Percentiles rank a stretch among this genome's conserved stretches.
Conservation (phyloP, 2,329 filamentous ascomycete species). For the Venturia pyrina region DNA sequence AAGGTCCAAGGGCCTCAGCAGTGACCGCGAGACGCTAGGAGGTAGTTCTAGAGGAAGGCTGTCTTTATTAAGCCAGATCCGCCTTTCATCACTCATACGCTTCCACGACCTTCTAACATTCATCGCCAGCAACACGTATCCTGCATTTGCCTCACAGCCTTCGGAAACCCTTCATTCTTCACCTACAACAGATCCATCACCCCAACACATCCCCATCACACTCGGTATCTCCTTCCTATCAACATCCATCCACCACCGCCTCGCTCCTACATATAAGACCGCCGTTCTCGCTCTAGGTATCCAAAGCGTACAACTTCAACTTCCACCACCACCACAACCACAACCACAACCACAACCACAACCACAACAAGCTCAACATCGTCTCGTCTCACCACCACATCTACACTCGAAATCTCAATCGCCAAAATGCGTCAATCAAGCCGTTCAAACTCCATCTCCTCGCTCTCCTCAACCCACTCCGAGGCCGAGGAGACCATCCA, state of each 20-base stretch:
- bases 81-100: neutral
- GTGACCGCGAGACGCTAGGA: neutral
- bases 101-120: neutral
- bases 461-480: conserved; percentile 29
- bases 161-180: neutral
- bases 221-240: neutral
- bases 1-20: neutral
- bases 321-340: neutral
- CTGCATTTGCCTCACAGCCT: neutral
- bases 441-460: conserved; percentile 33
- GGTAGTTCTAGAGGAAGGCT: too few species aligned
- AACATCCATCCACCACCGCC: neutral
- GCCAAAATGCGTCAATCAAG: neutral
- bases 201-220: neutral
- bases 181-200: neutral
- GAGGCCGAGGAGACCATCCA: conserved; percentile 45
- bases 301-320: neutral
- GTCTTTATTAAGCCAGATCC: neutral
- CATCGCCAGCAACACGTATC: neutral
- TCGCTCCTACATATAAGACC: neutral
- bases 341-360: neutral
- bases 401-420: neutral
- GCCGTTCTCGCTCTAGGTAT: neutral
- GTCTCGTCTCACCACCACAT: too few species aligned
- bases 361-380: too few species aligned